Conservation (phyloP, 805 yeast genomes). For the Teunomyces barrocoloradensis region DNA sequence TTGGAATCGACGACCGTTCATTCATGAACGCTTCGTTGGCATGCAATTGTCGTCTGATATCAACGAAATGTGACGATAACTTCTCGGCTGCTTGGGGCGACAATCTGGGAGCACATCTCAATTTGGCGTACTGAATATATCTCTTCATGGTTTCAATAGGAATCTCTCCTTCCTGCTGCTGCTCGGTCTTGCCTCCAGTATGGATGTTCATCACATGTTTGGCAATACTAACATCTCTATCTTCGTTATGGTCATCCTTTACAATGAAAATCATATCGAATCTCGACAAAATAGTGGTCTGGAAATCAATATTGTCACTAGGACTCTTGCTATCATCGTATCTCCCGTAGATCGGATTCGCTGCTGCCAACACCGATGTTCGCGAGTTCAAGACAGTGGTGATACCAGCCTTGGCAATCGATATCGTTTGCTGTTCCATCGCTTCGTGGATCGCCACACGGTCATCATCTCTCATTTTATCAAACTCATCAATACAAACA, state of each 20-base stretch:
- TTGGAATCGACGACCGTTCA: constrained; percentile 93
- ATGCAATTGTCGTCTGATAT: constrained; percentile 80
- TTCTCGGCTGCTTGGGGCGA: constrained; percentile 87
- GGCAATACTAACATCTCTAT: constrained; percentile 85
- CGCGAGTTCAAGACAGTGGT: constrained; percentile 95
- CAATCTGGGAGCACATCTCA: constrained; percentile 89
- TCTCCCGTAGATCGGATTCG: constrained; percentile 95
- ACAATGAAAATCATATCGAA: constrained; percentile 98
- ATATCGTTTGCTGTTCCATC: constrained; percentile 99
- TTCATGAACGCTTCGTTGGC: constrained; percentile 76
- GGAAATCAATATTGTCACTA: constrained; percentile 97
- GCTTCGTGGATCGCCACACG: constrained; percentile 99
- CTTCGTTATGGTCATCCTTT: constrained; percentile 88
- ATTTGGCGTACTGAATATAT: constrained; percentile 85
- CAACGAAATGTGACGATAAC: constrained; percentile 87
- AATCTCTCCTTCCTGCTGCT: constrained; percentile 70
- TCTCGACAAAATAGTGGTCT: constrained; percentile 93
- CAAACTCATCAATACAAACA: constrained; percentile 98
- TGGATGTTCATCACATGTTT: constrained; percentile 94
- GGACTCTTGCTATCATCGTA: constrained; percentile 95
- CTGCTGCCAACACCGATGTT: constrained; percentile 96
- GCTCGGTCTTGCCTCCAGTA: constrained; percentile 59
- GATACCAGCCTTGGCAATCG: constrained; percentile 98
- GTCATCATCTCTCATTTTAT: constrained; percentile 98
- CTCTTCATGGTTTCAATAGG: constrained; percentile 89